Conservation (phyloP, 2,329 filamentous ascomycete species). For the Apiospora kogelbergensis region DNA sequence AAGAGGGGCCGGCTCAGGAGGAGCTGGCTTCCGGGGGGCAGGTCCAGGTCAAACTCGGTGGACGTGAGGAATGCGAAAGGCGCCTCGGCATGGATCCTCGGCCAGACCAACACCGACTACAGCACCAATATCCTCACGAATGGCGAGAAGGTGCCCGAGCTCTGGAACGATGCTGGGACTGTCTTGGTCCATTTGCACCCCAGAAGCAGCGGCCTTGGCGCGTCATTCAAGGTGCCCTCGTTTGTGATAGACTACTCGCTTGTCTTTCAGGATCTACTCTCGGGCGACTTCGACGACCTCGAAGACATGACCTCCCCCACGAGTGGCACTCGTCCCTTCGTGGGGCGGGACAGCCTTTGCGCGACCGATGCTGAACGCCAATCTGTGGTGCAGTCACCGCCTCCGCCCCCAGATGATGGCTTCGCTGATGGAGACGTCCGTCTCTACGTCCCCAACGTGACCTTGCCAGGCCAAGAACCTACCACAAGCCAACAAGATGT, state of each 20-base stretch:
- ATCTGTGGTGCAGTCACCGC: constrained; percentile 35
- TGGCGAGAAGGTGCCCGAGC: constrained; percentile 62
- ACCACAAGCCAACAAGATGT: constrained; percentile 42
- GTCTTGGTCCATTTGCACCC: constrained; percentile 59
- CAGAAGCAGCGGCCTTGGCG: constrained; percentile 46
- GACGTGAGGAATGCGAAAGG: constrained; percentile 28
- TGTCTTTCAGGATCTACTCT: constrained; percentile 41
- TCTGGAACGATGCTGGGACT: constrained; percentile 63
- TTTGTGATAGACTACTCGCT: constrained; percentile 54
- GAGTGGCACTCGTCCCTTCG: constrained; percentile 37
- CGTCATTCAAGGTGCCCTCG: constrained; percentile 61
- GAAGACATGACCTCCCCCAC: constrained; percentile 38
- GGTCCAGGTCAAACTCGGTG: constrained; percentile 52
- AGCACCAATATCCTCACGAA: constrained; percentile 51
- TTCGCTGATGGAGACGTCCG: constrained; percentile 41
- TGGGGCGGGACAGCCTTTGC: constrained; percentile 46
- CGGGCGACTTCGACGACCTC: constrained; percentile 48
- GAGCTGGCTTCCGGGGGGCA: constrained; percentile 54
- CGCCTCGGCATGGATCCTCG: constrained; percentile 54
- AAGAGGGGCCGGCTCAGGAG: constrained; percentile 45
- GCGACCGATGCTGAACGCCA: constrained; percentile 46
- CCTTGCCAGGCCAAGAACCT: constrained; percentile 34
- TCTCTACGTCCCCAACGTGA: constrained; percentile 51
- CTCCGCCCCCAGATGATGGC: constrained; percentile 33
- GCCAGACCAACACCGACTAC: constrained; percentile 55